These are phyloP conservation scores for Nakazawaea ambrosiae DNA, from an alignment of 805 yeast genomes.

Conservation along the genomic window DNA sequence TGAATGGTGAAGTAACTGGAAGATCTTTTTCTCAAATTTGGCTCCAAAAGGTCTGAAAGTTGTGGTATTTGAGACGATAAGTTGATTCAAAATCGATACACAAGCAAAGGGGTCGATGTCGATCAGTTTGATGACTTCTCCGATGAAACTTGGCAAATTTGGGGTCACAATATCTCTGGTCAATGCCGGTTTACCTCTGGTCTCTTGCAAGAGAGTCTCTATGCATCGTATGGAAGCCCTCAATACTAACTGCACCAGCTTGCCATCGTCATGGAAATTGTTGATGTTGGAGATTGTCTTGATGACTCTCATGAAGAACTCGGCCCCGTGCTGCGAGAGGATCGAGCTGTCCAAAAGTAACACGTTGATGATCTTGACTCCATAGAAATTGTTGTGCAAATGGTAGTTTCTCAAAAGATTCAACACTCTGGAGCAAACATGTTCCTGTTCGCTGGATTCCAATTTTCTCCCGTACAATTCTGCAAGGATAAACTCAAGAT, in stretches of 20 bases:
- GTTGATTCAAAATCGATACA: conserved; percentile 32
- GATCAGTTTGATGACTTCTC: conserved; percentile 40
- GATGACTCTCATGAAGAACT: conserved; percentile 31
- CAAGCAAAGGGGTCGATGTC: conserved; percentile 29
- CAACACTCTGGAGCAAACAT: conserved; percentile 36
- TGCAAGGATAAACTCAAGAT: conserved; percentile 1
- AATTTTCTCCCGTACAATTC: conserved; percentile 6
- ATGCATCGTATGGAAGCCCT: conserved; percentile 33
- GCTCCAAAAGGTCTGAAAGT: conserved; percentile 76
- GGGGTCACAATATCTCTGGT: conserved; percentile 83
- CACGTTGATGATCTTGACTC: conserved; percentile 44
- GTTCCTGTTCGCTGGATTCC: conserved; percentile 38
- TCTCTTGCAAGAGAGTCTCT: conserved; percentile 34
- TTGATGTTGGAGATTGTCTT: conserved; percentile 33
- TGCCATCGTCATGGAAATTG: conserved; percentile 26
- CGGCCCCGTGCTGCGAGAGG: conserved; percentile 33
- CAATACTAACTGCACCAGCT: conserved; percentile 21
- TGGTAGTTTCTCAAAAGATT: conserved; percentile 38
- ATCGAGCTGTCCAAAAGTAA: conserved; percentile 28
- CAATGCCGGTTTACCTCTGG: conserved; percentile 76
- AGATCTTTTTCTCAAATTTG: conserved; percentile 44
- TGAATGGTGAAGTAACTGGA: conserved; percentile 26
- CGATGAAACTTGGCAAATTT: conserved; percentile 56
- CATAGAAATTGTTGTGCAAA: conserved; percentile 50
- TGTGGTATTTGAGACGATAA: conserved; percentile 58